phyloP scores from a whole-genome alignment of 148 eudicot species.

The Camellia granthamiana region DNA sequence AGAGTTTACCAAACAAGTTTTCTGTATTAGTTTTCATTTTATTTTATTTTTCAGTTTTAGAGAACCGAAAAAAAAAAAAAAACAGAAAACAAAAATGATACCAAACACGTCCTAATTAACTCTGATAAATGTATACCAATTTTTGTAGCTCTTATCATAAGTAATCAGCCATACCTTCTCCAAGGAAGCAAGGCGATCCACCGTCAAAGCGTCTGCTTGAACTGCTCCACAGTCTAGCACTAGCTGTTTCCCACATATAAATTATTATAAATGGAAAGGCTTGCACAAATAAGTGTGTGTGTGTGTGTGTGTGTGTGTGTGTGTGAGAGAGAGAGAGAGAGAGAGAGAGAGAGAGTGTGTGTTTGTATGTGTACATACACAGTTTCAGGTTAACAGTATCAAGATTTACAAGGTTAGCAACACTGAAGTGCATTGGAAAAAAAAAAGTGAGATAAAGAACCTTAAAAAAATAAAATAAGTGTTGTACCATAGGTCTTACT shows the following conservation, averaged over 20 bases:
- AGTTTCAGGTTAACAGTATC: not conserved
- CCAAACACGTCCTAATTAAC: not conserved
- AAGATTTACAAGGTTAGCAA: not conserved
- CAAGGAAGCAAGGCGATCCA: slow-evolving; percentile 93
- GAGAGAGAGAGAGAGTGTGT: too few relatives aligned
- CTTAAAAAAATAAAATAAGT: not conserved
- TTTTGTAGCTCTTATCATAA: not conserved
- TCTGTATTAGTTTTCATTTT: too few relatives aligned
- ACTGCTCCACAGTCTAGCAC: slow-evolving; percentile 98
- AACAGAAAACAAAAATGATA: not conserved
- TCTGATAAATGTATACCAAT: not conserved
- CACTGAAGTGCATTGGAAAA: not conserved
- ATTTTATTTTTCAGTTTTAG: too few relatives aligned
- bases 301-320: too few relatives aligned
- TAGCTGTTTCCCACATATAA: slow-evolving; percentile 43
- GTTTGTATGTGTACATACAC: not conserved
- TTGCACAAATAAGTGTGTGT: not conserved
- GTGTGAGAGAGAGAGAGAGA: too few relatives aligned
- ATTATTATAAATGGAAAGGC: slow-evolving; percentile 13
- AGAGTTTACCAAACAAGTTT: too few relatives aligned
- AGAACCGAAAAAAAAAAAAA: not conserved
- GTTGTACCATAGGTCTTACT: not conserved
- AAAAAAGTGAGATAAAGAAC: not conserved
- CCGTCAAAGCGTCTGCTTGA: slow-evolving; percentile 98
- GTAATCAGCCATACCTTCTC: slow-evolving; percentile 62